These are phyloP conservation scores for Talaromyces atroroseus DNA, from an alignment of 2,329 filamentous ascomycete genomes.

Conservation along the genomic window DNA sequence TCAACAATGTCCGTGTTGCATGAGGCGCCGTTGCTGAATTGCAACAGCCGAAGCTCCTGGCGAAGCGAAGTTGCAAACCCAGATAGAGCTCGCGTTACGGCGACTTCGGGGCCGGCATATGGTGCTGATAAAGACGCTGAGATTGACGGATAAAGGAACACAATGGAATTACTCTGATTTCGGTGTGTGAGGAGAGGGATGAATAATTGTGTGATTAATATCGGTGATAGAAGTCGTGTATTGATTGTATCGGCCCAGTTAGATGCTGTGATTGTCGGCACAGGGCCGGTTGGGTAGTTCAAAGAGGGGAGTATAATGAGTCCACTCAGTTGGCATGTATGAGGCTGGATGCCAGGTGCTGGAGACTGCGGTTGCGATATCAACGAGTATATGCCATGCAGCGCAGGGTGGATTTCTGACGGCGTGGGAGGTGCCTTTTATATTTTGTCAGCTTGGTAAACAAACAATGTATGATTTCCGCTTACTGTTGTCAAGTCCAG, in stretches of 20 bases:
- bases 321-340: constrained; percentile 70
- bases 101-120: constrained; percentile 67
- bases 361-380: constrained; percentile 71
- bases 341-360: constrained; percentile 67
- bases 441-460: constrained; percentile 13
- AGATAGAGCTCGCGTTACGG: constrained; percentile 77
- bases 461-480: not conserved
- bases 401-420: constrained; percentile 51
- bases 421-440: constrained; percentile 57
- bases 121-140: constrained; percentile 41
- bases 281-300: constrained; percentile 73
- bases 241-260: constrained; percentile 88
- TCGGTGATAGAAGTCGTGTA: constrained; percentile 82
- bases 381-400: constrained; percentile 66
- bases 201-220: constrained; percentile 83
- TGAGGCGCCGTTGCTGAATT: constrained; percentile 22
- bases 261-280: constrained; percentile 77
- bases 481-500: constrained; percentile 64
- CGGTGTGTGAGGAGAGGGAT: constrained; percentile 68
- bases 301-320: constrained; percentile 75
- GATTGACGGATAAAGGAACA: constrained; percentile 42
- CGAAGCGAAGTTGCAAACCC: constrained; percentile 77
- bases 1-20: constrained; percentile 69
- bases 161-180: constrained; percentile 44
- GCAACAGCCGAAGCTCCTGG: constrained; percentile 69